A percentile compares a stretch with the other conserved stretches of the same genome.
These are phyloP conservation scores for Populus hybrid DNA, from an alignment of 441 rosid species.

Conservation along the genomic window DNA sequence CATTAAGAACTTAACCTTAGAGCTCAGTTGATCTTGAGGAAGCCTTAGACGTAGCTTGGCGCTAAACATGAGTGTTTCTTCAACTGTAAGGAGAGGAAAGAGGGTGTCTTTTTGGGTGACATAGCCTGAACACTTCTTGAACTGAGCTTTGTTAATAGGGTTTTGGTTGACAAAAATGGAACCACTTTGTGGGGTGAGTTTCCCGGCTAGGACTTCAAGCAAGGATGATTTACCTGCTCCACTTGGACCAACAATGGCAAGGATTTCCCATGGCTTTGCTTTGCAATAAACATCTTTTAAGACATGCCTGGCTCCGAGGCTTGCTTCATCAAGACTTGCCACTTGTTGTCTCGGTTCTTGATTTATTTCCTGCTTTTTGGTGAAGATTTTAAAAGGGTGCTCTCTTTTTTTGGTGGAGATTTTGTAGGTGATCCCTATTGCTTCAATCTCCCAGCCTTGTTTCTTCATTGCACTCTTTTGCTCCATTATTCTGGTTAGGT, in stretches of 20 bases:
- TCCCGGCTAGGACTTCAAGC: conserved; percentile 73
- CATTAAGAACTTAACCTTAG: conserved; percentile 61
- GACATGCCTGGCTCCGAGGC: conserved; percentile 40
- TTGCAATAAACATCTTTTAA: conserved; percentile 62
- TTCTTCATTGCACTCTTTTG: conserved; percentile 47
- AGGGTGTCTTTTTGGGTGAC: conserved; percentile 80
- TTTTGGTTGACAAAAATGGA: conserved; percentile 55
- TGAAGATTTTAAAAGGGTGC: conserved; percentile 41
- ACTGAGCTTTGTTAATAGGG: conserved; percentile 50
- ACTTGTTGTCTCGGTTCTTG: conserved; percentile 16
- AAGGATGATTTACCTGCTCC: conserved; percentile 94
- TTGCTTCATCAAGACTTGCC: conserved; percentile 18
- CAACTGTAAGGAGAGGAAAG: conserved; percentile 88
- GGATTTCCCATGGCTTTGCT: conserved; percentile 92
- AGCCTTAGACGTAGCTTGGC: conserved; percentile 72
- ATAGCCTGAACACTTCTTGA: conserved; percentile 79
- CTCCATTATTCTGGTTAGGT: background rate
- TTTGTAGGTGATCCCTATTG: conserved; percentile 58
- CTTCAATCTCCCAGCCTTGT: conserved; percentile 88
- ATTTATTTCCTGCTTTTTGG: conserved; percentile 24
- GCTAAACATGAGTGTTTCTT: conserved; percentile 86
- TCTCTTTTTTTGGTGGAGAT: conserved; percentile 32
- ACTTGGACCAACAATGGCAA: conserved; percentile 93
- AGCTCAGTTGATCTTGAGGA: conserved; percentile 41
- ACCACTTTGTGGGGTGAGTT: conserved; percentile 55